Evolutionary conservation across 148 eudicot species (phyloP).

Genomic region (Vaccinium corymbosum): DNA sequence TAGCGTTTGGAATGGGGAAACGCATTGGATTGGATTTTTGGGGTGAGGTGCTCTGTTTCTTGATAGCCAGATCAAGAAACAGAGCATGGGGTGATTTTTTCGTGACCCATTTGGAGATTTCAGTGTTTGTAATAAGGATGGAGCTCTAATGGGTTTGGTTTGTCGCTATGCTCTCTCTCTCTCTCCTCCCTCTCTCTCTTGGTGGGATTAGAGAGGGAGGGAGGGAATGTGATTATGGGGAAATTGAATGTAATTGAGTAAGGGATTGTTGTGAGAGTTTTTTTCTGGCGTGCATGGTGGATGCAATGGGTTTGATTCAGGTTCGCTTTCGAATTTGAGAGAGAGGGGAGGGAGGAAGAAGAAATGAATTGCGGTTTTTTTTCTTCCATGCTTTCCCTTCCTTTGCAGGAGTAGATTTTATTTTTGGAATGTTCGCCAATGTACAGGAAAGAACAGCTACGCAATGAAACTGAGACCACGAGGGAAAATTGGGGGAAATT

Average conservation of each 20-base stretch:
- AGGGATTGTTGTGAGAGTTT: not conserved
- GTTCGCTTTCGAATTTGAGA: not conserved
- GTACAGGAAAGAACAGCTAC: not conserved
- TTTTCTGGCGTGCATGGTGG: conserved; percentile 1
- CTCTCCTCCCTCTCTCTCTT: not conserved
- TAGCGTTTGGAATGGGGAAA: not conserved
- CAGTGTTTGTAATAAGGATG: not conserved
- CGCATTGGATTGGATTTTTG: conserved; percentile 10
- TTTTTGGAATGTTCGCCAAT: not conserved
- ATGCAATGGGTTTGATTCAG: not conserved
- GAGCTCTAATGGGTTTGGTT: conserved; percentile 1
- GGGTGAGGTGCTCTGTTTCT: conserved; percentile 13
- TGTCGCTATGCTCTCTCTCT: not conserved
- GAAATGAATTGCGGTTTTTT: not conserved
- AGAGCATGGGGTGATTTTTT: not conserved
- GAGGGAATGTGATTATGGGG: not conserved
- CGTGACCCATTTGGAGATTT: not conserved
- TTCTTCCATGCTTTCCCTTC: not conserved
- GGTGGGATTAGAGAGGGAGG: not conserved
- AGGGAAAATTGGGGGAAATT: not conserved
- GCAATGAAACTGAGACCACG: not conserved
- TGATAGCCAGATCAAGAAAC: not conserved
- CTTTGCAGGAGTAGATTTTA: not conserved
- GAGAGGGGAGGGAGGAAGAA: not conserved
- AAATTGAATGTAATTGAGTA: not conserved